A percentile compares a stretch with the other conserved stretches of the same genome.
Evolutionary conservation across 306 rosid species (phyloP).

Genomic region (Argentina anserina): DNA sequence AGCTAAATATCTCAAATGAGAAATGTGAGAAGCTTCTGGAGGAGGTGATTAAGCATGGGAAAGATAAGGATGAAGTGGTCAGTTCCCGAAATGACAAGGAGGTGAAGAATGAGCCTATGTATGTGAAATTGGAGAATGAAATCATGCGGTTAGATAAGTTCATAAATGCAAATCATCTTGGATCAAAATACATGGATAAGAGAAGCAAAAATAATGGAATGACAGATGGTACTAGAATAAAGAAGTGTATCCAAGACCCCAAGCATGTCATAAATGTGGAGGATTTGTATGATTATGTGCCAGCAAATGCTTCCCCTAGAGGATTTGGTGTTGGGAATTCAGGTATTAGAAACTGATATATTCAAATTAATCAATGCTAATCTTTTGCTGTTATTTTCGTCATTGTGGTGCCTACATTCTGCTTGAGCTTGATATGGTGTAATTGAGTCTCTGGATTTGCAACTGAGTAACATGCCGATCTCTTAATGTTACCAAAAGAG

Average conservation of each 20-base stretch:
- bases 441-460: background rate
- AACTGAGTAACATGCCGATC: background rate
- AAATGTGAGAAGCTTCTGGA: constrained; percentile 20
- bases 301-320: background rate
- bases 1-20: background rate
- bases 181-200: background rate
- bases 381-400: background rate
- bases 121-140: background rate
- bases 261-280: background rate
- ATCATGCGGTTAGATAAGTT: background rate
- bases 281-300: background rate
- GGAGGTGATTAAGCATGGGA: background rate
- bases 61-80: background rate
- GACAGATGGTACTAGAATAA: background rate
- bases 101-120: constrained; percentile 3
- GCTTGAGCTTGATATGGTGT: background rate
- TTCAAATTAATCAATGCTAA: background rate
- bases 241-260: background rate
- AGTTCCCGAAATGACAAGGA: constrained; percentile 1
- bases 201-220: background rate
- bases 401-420: background rate
- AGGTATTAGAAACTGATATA: constrained; percentile 4
- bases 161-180: background rate
- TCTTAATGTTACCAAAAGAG: background rate
- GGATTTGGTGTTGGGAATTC: background rate